Evolutionary conservation across 2,329 filamentous ascomycete genomes (phyloP), one percentile per base, ranked within the genome.

Genomic region (Fusarium austroafricanum): DNA sequence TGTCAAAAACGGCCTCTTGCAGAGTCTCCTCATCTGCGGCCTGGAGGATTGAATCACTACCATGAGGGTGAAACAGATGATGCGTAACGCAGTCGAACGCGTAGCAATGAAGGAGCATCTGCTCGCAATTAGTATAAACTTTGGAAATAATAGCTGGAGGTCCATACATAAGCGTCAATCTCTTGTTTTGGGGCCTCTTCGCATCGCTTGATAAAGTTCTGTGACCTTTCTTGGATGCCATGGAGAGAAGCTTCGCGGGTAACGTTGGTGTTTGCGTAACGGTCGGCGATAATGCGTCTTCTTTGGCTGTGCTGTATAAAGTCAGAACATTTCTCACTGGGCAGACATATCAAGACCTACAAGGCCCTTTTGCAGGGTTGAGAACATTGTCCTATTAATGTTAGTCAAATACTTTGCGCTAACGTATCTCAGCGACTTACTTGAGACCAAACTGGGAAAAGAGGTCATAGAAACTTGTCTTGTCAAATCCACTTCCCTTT

Each of bases 201-300:
- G 35, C 65, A 70, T n/a, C 39, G 51, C 15, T 44, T 23, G 10
- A 70, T 55, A 2, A 70, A 67, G 10, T 63, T 67, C 14, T 39
- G 47, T 2, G 67, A 63, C n/a, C 62, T 51, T 15, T 70, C 44
- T n/a, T 61, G 33, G 11, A 70, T 52, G 1, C 62, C 66, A 5
- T 42, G 33, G 2, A 70, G 14, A 14, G 62, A 56, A 5, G 23
- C 51, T 12, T 65, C 55, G 14, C 62, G 51, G 23, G 55, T 43
- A 15, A 70, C 31, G 6, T 69, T 70, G 2, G 67, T 55, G 21
- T 70, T 70, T 7, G 67, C 57, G 6, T 70, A 70, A 26, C 66
- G 66, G 18, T 70, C 67, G 20, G 67, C 67, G 5, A 69, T 54
- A 4, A 64, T 33, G 8, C 62, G 44, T 37, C 62, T 55, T 9